Percentiles rank a stretch among this genome's conserved stretches.
Evolutionary conservation across 106 monocot genomes (phyloP).

Genomic region (Dendrobium chrysotoxum): DNA sequence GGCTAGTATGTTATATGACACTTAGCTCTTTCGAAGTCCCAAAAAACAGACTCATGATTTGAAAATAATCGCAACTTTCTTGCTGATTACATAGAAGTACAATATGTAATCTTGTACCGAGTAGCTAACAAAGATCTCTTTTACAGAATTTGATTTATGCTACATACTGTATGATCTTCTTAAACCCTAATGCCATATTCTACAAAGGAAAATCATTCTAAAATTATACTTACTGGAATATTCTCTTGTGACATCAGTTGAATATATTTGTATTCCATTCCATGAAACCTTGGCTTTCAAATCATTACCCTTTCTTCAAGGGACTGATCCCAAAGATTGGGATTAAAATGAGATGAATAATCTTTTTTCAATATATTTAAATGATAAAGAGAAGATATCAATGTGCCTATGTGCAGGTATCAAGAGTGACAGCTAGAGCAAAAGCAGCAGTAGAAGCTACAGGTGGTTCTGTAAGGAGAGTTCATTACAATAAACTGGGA

Average conservation of each 20-base stretch:
- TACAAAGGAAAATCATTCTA: not conserved
- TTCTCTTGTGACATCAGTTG: not conserved
- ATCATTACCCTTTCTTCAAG: not conserved
- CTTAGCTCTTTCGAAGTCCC: not conserved
- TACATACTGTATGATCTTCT: not conserved
- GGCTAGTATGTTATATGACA: not conserved
- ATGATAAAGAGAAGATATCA: not conserved
- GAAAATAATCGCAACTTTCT: not conserved
- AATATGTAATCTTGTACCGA: not conserved
- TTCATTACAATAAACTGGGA: slow-evolving; percentile 93
- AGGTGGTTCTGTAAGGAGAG: slow-evolving; percentile 86
- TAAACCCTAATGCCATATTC: not conserved
- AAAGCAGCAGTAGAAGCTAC: slow-evolving; percentile 89
- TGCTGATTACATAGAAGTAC: not conserved
- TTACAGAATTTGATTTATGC: not conserved
- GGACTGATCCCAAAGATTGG: no score
- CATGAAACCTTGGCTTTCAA: not conserved
- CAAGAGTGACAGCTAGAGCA: slow-evolving; percentile 74
- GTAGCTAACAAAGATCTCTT: not conserved
- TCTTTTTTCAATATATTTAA: no score
- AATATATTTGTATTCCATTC: not conserved
- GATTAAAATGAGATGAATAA: no score
- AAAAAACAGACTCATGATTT: not conserved
- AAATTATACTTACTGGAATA: not conserved
- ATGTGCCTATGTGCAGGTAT: slow-evolving; percentile 39